phyloP scores from a whole-genome alignment of 352 stramenopile genomes.

The Phytophthora pini region DNA sequence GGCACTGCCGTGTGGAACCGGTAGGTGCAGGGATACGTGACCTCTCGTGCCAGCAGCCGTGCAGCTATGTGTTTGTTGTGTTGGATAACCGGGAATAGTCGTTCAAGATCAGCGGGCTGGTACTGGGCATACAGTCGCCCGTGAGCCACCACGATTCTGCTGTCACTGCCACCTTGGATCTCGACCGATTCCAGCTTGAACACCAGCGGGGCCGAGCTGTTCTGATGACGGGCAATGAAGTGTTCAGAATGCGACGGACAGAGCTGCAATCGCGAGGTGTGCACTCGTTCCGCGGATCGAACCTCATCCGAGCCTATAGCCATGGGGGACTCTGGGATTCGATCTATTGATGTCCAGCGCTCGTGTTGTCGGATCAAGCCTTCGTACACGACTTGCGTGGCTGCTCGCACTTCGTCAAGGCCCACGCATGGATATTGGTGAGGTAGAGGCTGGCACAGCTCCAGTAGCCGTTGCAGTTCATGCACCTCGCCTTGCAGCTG shows the following conservation, averaged over 20 bases:
- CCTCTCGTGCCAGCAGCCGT: conserved; percentile 29
- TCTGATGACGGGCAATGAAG: conserved; percentile 30
- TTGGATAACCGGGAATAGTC: conserved; percentile 24
- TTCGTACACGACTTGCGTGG: conserved; percentile 32
- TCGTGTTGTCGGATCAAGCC: conserved; percentile 26
- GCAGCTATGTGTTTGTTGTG: conserved; percentile 31
- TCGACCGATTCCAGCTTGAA: conserved; percentile 37
- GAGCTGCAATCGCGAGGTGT: conserved; percentile 2
- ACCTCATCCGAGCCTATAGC: conserved; percentile 14
- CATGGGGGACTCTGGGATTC: not conserved
- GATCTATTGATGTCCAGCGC: conserved; percentile 25
- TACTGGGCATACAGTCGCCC: conserved; percentile 25
- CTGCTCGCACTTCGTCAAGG: conserved; percentile 21
- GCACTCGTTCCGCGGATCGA: conserved; percentile 21
- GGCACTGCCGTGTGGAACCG: conserved; percentile 32
- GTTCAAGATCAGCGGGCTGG: conserved; percentile 16
- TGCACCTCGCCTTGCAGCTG: conserved; percentile 45
- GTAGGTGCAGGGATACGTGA: conserved; percentile 37
- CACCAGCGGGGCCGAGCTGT: conserved; percentile 18
- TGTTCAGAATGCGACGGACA: conserved; percentile 30
- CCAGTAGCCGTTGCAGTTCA: conserved; percentile 43
- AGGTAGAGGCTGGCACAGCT: conserved; percentile 41
- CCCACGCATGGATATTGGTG: conserved; percentile 20
- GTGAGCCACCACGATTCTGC: conserved; percentile 31
- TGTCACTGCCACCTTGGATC: conserved; percentile 29